These are phyloP conservation scores for Dryadomyces sulphureus DNA, from an alignment of 2,329 filamentous ascomycete species.

Conservation along the genomic window DNA sequence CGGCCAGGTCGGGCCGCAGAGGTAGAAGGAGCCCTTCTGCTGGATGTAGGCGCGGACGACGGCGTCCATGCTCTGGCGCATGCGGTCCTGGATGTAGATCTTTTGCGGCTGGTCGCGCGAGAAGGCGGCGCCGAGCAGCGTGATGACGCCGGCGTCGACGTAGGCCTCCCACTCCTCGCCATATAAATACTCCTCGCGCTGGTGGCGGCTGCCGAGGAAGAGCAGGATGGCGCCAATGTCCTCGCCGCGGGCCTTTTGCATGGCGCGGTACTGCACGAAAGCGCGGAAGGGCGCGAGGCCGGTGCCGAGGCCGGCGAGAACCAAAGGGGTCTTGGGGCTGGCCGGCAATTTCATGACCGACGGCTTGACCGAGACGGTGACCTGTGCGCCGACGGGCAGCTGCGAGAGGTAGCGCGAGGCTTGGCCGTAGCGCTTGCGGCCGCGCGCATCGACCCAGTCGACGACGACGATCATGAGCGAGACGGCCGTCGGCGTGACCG, in stretches of 20 bases:
- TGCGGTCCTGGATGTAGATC: slow-evolving; percentile 98
- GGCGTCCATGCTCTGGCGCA: slow-evolving; percentile 72
- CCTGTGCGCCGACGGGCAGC: slow-evolving; percentile 58
- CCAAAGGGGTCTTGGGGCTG: slow-evolving; percentile 78
- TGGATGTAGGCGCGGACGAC: slow-evolving; percentile 78
- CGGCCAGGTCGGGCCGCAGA: slow-evolving; percentile 96
- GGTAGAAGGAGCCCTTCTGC: slow-evolving; percentile 86
- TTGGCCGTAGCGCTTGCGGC: slow-evolving; percentile 81
- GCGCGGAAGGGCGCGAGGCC: slow-evolving; percentile 98
- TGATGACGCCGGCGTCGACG: slow-evolving; percentile 87
- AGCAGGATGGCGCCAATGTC: slow-evolving; percentile 84
- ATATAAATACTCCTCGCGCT: slow-evolving; percentile 97
- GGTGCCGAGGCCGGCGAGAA: slow-evolving; percentile 98
- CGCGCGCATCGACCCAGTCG: slow-evolving; percentile 79
- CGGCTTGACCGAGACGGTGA: slow-evolving; percentile 91
- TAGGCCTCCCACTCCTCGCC: slow-evolving; percentile 99
- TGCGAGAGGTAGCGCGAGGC: slow-evolving; percentile 78
- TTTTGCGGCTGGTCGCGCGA: slow-evolving; percentile 94
- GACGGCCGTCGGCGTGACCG: slow-evolving; percentile 79
- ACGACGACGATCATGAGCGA: slow-evolving; percentile 95
- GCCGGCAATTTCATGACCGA: slow-evolving; percentile 97
- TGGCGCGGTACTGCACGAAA: slow-evolving; percentile 93
- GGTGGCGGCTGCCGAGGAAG: slow-evolving; percentile 93
- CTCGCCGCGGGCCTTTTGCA: slow-evolving; percentile 95
- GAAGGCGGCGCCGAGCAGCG: slow-evolving; percentile 83